phyloP scores from a whole-genome alignment of 805 yeast genomes.

The Suhomyces vadensis region DNA sequence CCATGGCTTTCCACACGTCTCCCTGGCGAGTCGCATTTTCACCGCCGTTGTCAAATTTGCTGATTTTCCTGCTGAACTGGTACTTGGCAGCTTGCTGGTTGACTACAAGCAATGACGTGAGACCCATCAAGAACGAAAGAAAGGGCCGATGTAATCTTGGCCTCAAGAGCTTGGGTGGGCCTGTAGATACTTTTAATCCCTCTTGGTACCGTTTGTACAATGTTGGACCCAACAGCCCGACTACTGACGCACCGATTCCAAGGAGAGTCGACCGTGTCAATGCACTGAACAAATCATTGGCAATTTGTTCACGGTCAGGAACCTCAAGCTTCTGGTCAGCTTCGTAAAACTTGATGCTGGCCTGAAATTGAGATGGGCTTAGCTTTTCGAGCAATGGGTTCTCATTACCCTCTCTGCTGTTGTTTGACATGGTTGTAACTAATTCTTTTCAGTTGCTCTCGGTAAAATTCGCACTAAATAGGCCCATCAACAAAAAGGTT shows the following conservation, averaged over 20 bases:
- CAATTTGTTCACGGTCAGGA: conserved; percentile 32
- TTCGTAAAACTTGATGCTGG: conserved; percentile 41
- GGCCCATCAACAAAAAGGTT: too few species aligned
- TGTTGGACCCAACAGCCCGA: conserved; percentile 35
- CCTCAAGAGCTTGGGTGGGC: conserved; percentile 5
- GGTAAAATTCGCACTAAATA: too few species aligned
- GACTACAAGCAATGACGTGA: conserved; percentile 24
- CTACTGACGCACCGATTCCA: conserved; percentile 28
- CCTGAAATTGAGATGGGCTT: conserved; percentile 36
- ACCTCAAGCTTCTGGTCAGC: conserved; percentile 37
- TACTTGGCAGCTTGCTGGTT: conserved; percentile 27
- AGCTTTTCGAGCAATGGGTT: conserved; percentile 32
- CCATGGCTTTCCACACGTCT: conserved; percentile 39
- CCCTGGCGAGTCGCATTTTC: conserved; percentile 18
- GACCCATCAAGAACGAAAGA: conserved; percentile 33
- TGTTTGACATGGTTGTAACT: not conserved
- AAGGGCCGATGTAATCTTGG: conserved; percentile 33
- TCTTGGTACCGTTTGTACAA: conserved; percentile 16
- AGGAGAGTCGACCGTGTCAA: conserved; percentile 24
- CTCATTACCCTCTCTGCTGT: not conserved
- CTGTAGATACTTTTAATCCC: conserved; percentile 5
- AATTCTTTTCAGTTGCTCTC: too few species aligned
- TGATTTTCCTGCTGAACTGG: conserved; percentile 22
- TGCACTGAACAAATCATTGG: conserved; percentile 30
- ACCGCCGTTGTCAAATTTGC: conserved; percentile 16